Conservation (phyloP, 768 basidiomycete genomes). For the Symmetrospora coprosmae region DNA sequence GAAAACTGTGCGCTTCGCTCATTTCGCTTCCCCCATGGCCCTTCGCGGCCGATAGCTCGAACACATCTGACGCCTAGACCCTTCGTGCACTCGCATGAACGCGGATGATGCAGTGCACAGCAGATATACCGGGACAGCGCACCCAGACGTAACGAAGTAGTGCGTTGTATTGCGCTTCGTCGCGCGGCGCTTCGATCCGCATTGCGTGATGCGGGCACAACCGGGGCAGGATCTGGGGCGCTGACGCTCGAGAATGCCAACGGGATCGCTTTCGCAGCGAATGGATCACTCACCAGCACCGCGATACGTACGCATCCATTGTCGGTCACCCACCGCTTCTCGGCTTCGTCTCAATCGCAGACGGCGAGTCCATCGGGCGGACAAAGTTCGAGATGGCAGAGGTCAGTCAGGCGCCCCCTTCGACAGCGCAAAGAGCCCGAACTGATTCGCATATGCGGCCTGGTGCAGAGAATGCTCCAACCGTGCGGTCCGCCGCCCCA, state of each 20-base stretch:
- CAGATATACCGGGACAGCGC: conserved; percentile 89
- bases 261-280: conserved; percentile 47
- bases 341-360: conserved; percentile 80
- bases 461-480: conserved; percentile 71
- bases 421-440: neutral
- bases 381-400: conserved; percentile 89
- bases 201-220: neutral
- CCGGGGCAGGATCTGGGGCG: conserved; percentile 1
- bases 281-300: conserved; percentile 94
- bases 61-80: too few relatives aligned
- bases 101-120: conserved; percentile 68
- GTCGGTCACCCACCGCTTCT: conserved; percentile 75
- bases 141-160: conserved; percentile 94
- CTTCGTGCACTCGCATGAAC: too few relatives aligned
- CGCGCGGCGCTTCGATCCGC: neutral
- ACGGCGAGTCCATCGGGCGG: conserved; percentile 80
- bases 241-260: too few relatives aligned
- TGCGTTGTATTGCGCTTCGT: conserved; percentile 41
- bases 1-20: conserved; percentile 8
- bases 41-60: too few relatives aligned
- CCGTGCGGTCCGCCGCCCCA: conserved; percentile 51
- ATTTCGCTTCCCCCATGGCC: neutral
- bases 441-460: neutral
- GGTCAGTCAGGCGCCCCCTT: conserved; percentile 42
- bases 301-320: conserved; percentile 84